These are phyloP conservation scores for Nannochloris sp. DNA, from an alignment of 139 green algal genomes.

Conservation along the genomic window DNA sequence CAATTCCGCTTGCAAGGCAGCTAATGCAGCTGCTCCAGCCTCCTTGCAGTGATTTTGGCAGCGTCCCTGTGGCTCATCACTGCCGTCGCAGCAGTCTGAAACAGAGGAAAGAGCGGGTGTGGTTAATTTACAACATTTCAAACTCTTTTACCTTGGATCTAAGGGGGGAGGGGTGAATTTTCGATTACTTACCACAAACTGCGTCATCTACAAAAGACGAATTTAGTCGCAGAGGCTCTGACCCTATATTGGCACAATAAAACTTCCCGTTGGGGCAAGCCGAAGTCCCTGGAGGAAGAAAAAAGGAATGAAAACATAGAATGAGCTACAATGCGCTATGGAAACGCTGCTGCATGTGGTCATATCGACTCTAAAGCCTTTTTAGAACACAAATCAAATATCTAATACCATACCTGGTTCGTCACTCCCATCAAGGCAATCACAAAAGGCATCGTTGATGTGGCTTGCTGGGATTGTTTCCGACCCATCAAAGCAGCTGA, in stretches of 20 bases:
- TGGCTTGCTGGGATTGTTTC: slow-evolving; percentile 41
- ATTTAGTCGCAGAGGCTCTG: slow-evolving; percentile 53
- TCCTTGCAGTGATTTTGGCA: slow-evolving; percentile 77
- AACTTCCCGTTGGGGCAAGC: slow-evolving; percentile 77
- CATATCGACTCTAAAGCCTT: background rate
- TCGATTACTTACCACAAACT: slow-evolving; percentile 66
- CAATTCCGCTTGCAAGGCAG: slow-evolving; percentile 27
- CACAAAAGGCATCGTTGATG: slow-evolving; percentile 95
- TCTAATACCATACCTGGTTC: slow-evolving; percentile 67
- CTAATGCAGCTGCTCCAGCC: slow-evolving; percentile 38
- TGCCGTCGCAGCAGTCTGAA: slow-evolving; percentile 91
- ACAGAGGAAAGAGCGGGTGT: background rate
- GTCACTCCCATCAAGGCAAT: slow-evolving; percentile 89
- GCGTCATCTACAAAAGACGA: slow-evolving; percentile 87
- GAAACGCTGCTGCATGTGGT: background rate
- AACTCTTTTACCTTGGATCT: too few relatives aligned
- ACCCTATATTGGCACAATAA: slow-evolving; percentile 78
- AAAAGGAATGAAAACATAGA: background rate
- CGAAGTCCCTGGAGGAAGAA: slow-evolving; percentile 60
- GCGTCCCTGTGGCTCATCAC: slow-evolving; percentile 60
- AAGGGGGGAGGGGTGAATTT: background rate
- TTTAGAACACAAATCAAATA: background rate
- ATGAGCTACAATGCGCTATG: background rate
- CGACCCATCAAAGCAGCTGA: slow-evolving; percentile 60
- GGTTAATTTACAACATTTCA: background rate